Conservation (phyloP, 441 rosid genomes). For the Croton setiger region DNA sequence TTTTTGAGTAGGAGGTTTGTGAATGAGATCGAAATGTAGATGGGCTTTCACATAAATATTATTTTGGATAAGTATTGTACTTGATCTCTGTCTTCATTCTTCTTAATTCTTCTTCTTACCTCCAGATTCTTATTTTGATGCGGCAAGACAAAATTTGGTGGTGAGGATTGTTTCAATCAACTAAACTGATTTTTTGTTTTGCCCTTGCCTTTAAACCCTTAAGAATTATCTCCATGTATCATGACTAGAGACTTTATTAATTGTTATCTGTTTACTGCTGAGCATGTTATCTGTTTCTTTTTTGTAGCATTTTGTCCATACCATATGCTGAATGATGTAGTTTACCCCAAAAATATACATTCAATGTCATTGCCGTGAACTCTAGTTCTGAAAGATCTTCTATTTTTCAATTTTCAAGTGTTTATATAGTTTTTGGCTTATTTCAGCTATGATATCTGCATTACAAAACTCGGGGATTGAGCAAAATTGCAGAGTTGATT, state of each 20-base stretch:
- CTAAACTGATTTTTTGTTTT: neutral
- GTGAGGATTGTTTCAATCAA: no score
- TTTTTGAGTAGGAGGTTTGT: no score
- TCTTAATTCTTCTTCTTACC: no score
- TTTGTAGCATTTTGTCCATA: neutral
- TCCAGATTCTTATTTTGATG: no score
- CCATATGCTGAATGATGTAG: neutral
- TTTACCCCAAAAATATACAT: neutral
- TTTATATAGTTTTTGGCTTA: slow-evolving; percentile 14
- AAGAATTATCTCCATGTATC: neutral
- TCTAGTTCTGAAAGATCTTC: neutral
- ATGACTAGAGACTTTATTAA: neutral
- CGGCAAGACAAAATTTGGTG: no score
- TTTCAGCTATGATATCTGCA: slow-evolving; percentile 62
- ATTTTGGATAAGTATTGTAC: no score
- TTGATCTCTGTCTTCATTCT: no score
- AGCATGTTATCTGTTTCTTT: neutral
- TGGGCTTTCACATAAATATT: no score
- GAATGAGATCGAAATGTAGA: neutral
- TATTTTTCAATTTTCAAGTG: neutral
- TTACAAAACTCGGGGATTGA: slow-evolving; percentile 42
- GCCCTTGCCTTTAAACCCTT: neutral
- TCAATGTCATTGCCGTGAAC: neutral
- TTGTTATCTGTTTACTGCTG: neutral
- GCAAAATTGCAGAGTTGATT: slow-evolving; percentile 31